Percentiles rank a stretch among this genome's conserved stretches.
Conservation (phyloP, 2,329 filamentous ascomycete species). For the Fusarium gaditjirri region DNA sequence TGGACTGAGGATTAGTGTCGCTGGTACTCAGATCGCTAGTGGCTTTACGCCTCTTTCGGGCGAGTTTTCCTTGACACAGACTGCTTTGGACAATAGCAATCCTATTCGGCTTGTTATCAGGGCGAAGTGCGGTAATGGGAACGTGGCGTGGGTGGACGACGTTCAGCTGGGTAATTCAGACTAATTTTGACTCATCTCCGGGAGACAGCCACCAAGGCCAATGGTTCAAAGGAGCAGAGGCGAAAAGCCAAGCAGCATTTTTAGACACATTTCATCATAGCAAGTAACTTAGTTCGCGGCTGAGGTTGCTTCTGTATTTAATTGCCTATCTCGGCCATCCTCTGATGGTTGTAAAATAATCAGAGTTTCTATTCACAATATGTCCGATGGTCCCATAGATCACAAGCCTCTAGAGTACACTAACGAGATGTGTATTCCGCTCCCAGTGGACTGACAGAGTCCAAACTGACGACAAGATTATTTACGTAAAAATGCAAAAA, state of each 20-base stretch:
- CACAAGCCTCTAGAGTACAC: no score
- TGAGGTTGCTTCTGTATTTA: neutral
- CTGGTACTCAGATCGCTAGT: neutral
- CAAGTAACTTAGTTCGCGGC: neutral
- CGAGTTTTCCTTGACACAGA: neutral
- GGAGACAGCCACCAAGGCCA: fast-evolving
- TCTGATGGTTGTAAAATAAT: neutral
- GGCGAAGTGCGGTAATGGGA: neutral
- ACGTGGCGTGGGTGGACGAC: neutral
- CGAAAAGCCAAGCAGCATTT: neutral
- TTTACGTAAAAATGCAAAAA: neutral
- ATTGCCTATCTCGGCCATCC: neutral
- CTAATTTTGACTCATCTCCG: fast-evolving
- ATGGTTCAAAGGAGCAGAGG: neutral
- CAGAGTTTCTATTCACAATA: neutral
- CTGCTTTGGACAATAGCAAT: neutral
- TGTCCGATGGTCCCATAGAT: fast-evolving
- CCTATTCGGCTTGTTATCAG: neutral
- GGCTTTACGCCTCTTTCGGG: neutral
- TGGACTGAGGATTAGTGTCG: neutral
- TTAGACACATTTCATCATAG: no score
- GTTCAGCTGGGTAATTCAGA: neutral
- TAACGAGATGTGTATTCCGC: fast-evolving
- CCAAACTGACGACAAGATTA: neutral
- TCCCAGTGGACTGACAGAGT: neutral